Evolutionary conservation across 768 basidiomycete species (phyloP).

Genomic region (Pleurotus citrinopileatus): DNA sequence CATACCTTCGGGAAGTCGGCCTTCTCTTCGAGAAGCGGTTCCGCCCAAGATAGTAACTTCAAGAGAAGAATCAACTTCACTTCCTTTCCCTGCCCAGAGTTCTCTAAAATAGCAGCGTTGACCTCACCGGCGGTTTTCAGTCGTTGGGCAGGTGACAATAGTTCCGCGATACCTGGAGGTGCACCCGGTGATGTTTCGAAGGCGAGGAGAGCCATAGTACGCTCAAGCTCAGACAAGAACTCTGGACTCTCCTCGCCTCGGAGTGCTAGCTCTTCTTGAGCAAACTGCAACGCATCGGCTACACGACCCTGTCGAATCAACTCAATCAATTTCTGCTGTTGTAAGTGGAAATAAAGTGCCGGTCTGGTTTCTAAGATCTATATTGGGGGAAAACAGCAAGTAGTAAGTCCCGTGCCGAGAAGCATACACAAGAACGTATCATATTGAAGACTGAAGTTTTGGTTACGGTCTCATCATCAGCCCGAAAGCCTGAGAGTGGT

Average conservation of each 20-base stretch:
- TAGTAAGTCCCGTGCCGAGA: constrained; percentile 18
- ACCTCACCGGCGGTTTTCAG: constrained; percentile 95
- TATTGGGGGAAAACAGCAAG: constrained; percentile 12
- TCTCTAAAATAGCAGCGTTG: constrained; percentile 93
- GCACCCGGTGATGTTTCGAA: constrained; percentile 64
- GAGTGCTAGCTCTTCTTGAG: constrained; percentile 90
- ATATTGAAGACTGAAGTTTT: constrained; percentile 98
- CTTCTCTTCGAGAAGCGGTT: constrained; percentile 70
- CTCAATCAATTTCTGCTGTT: constrained; percentile 95
- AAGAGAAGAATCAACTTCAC: constrained; percentile 84
- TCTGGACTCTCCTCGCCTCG: constrained; percentile 94
- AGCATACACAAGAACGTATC: constrained; percentile 34
- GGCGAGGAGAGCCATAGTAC: constrained; percentile 90
- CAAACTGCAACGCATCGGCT: constrained; percentile 82
- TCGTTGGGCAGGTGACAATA: constrained; percentile 84
- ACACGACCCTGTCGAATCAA: constrained; percentile 82
- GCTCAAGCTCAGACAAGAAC: constrained; percentile 88
- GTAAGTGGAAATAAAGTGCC: constrained; percentile 89
- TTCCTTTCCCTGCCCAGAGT: constrained; percentile 88
- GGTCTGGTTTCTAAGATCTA: constrained; percentile 98
- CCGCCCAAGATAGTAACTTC: constrained; percentile 87
- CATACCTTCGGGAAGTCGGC: constrained; percentile 79
- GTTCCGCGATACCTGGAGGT: constrained; percentile 68
- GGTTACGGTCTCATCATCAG: constrained; percentile 79
- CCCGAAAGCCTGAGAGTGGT: constrained; percentile 89